These are phyloP conservation scores for Patellaria atrata DNA, from an alignment of 495 filamentous ascomycete genomes.

Conservation along the genomic window DNA sequence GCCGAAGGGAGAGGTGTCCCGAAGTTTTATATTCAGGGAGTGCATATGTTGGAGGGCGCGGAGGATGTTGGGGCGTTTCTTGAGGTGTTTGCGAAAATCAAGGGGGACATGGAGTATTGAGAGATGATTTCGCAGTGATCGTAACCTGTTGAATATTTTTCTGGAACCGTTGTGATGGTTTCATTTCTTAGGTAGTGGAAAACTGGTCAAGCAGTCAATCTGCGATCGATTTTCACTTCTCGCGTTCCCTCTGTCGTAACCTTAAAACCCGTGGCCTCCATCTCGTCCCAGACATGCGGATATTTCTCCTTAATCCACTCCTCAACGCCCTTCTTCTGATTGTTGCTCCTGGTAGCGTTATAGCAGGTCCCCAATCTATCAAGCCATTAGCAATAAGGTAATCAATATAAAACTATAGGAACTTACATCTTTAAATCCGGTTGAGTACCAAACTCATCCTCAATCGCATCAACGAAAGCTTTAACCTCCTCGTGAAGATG, in stretches of 20 bases:
- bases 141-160: too few species aligned
- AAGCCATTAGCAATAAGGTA: constrained; percentile 18
- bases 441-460: constrained; percentile 45
- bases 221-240: too few species aligned
- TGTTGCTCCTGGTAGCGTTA: constrained; percentile 47
- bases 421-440: constrained; percentile 62
- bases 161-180: too few species aligned
- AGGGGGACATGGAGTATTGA: too few species aligned
- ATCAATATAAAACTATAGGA: constrained; percentile 1
- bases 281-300: constrained; percentile 49
- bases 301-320: constrained; percentile 54
- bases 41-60: too few species aligned
- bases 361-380: constrained; percentile 55
- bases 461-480: constrained; percentile 44
- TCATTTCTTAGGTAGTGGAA: too few species aligned
- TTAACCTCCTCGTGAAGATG: constrained; percentile 47
- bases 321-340: constrained; percentile 51
- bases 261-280: constrained; percentile 29
- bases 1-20: too few species aligned
- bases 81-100: too few species aligned
- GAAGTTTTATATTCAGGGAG: too few species aligned
- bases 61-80: too few species aligned
- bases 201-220: too few species aligned
- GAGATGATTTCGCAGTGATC: too few species aligned
- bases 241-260: constrained; percentile 12